phyloP scores from a whole-genome alignment of 306 rosid species.

The Cicer arietinum region DNA sequence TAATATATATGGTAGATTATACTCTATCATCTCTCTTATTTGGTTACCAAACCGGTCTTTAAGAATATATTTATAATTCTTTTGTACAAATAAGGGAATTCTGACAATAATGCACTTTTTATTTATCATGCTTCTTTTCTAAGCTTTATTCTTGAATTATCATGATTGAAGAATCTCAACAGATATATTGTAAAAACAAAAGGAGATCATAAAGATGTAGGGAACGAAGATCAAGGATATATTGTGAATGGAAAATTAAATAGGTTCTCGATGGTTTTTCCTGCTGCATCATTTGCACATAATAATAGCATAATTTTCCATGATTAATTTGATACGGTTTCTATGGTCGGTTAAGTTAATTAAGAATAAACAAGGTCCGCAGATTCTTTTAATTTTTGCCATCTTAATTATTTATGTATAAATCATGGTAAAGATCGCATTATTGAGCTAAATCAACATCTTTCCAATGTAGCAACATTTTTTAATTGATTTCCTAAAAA shows the following conservation, averaged over 20 bases:
- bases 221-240: conserved; percentile 14
- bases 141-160: conserved; percentile 7
- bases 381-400: conserved; percentile 36
- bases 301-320: conserved; percentile 48
- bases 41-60: not conserved
- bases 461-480: conserved; percentile 19
- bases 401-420: conserved; percentile 31
- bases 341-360: conserved; percentile 51
- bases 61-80: conserved; percentile 19
- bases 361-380: conserved; percentile 37
- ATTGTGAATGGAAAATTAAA: conserved; percentile 34
- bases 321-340: conserved; percentile 56
- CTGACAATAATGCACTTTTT: conserved; percentile 42
- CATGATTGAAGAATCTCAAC: conserved; percentile 51
- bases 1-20: too few species aligned
- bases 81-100: conserved; percentile 29
- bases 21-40: too few species aligned
- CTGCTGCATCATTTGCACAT: conserved; percentile 46
- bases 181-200: conserved; percentile 11
- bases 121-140: not conserved
- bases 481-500: not conserved
- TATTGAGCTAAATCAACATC: conserved; percentile 47
- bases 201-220: conserved; percentile 21
- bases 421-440: conserved; percentile 29
- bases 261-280: conserved; percentile 37